These are phyloP conservation scores for Aquilaria yunnanensis DNA, from an alignment of 345 rosid species.

Conservation along the genomic window DNA sequence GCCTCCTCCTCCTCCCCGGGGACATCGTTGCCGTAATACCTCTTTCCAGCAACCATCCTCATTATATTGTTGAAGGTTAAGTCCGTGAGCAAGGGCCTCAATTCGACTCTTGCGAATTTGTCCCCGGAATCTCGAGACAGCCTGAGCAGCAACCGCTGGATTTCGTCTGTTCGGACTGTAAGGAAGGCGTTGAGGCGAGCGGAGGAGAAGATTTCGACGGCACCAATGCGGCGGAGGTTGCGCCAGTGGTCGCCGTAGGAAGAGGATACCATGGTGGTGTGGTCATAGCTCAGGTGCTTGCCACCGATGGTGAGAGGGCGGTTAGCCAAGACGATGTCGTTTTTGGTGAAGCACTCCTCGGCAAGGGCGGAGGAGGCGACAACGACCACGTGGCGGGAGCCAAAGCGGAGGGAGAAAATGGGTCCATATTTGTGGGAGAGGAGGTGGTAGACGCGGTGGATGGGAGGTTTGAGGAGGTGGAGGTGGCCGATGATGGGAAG, in stretches of 20 bases:
- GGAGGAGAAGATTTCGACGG: too few species aligned
- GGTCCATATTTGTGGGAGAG: too few species aligned
- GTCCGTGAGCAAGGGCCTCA: not conserved
- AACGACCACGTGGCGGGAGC: too few species aligned
- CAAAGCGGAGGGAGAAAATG: too few species aligned
- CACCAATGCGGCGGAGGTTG: too few species aligned
- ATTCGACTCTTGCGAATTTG: not conserved
- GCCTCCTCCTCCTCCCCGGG: not conserved
- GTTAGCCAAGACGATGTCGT: not conserved
- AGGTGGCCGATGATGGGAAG: constrained; percentile 13
- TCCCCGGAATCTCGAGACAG: not conserved
- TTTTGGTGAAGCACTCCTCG: not conserved
- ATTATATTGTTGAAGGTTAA: not conserved
- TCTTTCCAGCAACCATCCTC: not conserved
- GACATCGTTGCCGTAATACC: constrained; percentile 5
- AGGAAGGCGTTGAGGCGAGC: too few species aligned
- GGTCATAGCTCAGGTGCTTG: not conserved
- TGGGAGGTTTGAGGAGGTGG: constrained; percentile 9
- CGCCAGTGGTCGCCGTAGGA: not conserved
- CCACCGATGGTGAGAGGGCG: not conserved
- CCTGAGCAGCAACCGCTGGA: not conserved
- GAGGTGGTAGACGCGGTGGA: too few species aligned
- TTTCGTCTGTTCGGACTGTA: too few species aligned
- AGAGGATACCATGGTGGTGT: constrained; percentile 9
- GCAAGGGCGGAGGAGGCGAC: too few species aligned